Percentiles rank a stretch among this genome's conserved stretches.
phyloP scores from a whole-genome alignment of 768 basidiomycete genomes.

The Podaxis pistillaris region DNA sequence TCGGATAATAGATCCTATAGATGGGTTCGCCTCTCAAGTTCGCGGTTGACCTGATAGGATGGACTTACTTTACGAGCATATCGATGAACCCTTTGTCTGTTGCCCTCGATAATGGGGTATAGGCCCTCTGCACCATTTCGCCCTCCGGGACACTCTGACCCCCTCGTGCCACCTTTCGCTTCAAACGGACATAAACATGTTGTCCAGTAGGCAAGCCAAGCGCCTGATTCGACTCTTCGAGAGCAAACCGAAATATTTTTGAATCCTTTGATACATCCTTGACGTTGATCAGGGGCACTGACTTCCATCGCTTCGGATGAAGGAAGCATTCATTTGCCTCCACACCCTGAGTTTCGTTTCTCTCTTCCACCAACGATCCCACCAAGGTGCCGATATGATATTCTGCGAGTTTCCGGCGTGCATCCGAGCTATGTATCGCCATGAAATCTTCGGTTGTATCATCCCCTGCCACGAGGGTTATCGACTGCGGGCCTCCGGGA shows the following conservation, averaged over 20 bases:
- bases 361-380: slow-evolving; percentile 4
- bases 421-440: slow-evolving; percentile 58
- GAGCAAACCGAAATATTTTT: slow-evolving; percentile 47
- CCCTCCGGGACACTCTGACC: slow-evolving; percentile 18
- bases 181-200: slow-evolving; percentile 54
- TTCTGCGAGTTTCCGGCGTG: slow-evolving; percentile 41
- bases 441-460: slow-evolving; percentile 66
- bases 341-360: slow-evolving; percentile 9
- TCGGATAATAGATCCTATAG: slow-evolving; percentile 43
- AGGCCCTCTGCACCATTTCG: slow-evolving; percentile 54
- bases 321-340: slow-evolving; percentile 31
- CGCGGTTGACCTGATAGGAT: background rate
- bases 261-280: slow-evolving; percentile 45
- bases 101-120: slow-evolving; percentile 53
- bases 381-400: slow-evolving; percentile 54
- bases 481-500: slow-evolving; percentile 57
- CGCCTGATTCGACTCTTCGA: slow-evolving; percentile 36
- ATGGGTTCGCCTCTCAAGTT: background rate
- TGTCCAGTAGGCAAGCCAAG: slow-evolving; percentile 60
- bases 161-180: slow-evolving; percentile 26
- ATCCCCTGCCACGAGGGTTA: slow-evolving; percentile 52
- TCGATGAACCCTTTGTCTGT: slow-evolving; percentile 46
- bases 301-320: slow-evolving; percentile 46
- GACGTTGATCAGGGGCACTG: slow-evolving; percentile 35
- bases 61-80: slow-evolving; percentile 48